Evolutionary conservation across 305 asterid genomes (phyloP).

Genomic region (Solanum hybrid): DNA sequence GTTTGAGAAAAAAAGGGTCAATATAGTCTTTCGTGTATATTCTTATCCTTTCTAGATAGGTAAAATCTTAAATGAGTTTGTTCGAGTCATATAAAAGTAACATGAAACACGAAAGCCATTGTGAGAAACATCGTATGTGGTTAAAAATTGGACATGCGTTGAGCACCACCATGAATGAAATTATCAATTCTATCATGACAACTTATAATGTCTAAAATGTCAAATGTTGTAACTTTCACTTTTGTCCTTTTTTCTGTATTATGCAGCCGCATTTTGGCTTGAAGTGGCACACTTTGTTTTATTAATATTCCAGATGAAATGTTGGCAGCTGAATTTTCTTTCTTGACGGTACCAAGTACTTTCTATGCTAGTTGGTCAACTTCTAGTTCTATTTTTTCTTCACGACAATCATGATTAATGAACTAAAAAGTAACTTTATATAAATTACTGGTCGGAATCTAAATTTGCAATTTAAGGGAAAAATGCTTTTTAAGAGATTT

Average conservation of each 20-base stretch:
- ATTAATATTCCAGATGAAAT: background rate
- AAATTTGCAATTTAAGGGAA: background rate
- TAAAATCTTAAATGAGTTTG: background rate
- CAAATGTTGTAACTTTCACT: background rate
- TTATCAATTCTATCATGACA: background rate
- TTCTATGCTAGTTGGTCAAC: background rate
- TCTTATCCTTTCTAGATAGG: background rate
- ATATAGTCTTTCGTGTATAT: background rate
- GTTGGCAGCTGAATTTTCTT: background rate
- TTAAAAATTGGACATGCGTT: background rate
- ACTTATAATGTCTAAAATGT: background rate
- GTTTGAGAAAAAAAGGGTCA: background rate
- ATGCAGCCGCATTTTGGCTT: background rate
- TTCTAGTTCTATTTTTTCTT: background rate
- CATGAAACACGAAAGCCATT: background rate
- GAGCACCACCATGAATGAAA: background rate
- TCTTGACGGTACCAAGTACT: background rate
- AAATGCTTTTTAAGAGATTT: fast-evolving
- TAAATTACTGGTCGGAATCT: background rate
- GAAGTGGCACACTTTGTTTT: background rate
- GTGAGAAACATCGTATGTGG: background rate
- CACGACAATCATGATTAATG: background rate
- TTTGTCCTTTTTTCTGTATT: background rate
- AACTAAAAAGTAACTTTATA: background rate
- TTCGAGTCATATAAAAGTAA: background rate